Conservation (phyloP, 176 grass and related monocot genomes). For the Tillandsia fasciculata region DNA sequence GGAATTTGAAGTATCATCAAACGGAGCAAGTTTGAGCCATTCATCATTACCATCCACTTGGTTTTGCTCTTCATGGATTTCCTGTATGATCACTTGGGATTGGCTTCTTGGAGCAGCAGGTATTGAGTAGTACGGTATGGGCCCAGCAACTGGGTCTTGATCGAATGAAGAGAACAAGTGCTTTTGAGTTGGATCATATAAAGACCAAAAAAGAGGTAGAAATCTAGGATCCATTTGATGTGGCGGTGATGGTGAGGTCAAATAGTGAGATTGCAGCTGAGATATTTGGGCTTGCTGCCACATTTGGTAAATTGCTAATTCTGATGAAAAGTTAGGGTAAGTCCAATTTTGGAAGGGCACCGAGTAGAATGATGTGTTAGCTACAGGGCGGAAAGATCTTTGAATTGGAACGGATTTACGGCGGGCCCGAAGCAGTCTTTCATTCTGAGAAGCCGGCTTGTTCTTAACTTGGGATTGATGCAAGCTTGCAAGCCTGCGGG, state of each 20-base stretch:
- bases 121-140: neutral
- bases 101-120: slow-evolving; percentile 26
- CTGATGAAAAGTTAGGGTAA: slow-evolving; percentile 29
- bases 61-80: slow-evolving; percentile 22
- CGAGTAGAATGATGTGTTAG: neutral
- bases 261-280: slow-evolving; percentile 24
- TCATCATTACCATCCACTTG: slow-evolving; percentile 6
- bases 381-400: neutral
- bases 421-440: neutral
- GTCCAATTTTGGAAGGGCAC: slow-evolving; percentile 32
- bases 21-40: slow-evolving; percentile 20
- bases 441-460: slow-evolving; percentile 12
- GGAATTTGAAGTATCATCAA: slow-evolving; percentile 14
- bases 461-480: slow-evolving; percentile 22
- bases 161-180: slow-evolving; percentile 16
- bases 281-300: slow-evolving; percentile 44
- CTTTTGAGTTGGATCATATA: slow-evolving; percentile 36
- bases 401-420: neutral
- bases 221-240: slow-evolving; percentile 30
- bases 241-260: slow-evolving; percentile 7
- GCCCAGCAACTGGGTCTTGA: slow-evolving; percentile 17
- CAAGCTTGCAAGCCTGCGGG: slow-evolving; percentile 59
- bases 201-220: slow-evolving; percentile 23
- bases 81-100: slow-evolving; percentile 14
- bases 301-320: slow-evolving; percentile 50